These are phyloP conservation scores for Botrytis deweyae DNA, from an alignment of 2,329 filamentous ascomycete genomes.

Conservation along the genomic window DNA sequence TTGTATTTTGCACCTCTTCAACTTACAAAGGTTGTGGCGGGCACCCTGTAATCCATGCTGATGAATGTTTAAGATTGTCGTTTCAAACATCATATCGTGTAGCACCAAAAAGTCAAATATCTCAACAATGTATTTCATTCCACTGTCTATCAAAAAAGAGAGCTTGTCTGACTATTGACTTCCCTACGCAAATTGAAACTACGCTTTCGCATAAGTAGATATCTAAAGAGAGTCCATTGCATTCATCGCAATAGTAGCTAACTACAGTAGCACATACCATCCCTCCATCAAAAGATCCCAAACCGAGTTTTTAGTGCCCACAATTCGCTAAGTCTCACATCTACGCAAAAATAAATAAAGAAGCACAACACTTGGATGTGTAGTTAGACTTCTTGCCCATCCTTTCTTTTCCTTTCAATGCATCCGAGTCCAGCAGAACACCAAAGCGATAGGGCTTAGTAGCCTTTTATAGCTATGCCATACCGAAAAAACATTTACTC, in stretches of 20 bases:
- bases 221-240: conserved; percentile 6
- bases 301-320: conserved; percentile 14
- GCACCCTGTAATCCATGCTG: background rate
- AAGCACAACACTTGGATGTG: conserved; percentile 7
- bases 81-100: background rate
- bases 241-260: conserved; percentile 7
- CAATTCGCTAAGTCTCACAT: conserved; percentile 17
- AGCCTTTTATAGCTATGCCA: conserved; percentile 10
- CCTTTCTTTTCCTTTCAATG: background rate
- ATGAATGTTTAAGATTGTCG: background rate
- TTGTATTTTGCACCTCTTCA: background rate
- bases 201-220: conserved; percentile 2
- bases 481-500: conserved; percentile 60
- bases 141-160: background rate
- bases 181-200: conserved; percentile 1
- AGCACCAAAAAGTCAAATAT: background rate
- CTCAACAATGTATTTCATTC: background rate
- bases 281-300: conserved; percentile 9
- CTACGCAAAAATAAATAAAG: conserved; percentile 16
- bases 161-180: background rate
- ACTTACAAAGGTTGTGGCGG: background rate
- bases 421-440: conserved; percentile 15
- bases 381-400: conserved; percentile 1
- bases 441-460: conserved; percentile 27
- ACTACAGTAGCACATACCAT: conserved; percentile 4